A percentile compares a stretch with the other conserved stretches of the same genome.
phyloP scores from a whole-genome alignment of 192 early-diverging fungal species.

The Phlyctochytrium arcticum region DNA sequence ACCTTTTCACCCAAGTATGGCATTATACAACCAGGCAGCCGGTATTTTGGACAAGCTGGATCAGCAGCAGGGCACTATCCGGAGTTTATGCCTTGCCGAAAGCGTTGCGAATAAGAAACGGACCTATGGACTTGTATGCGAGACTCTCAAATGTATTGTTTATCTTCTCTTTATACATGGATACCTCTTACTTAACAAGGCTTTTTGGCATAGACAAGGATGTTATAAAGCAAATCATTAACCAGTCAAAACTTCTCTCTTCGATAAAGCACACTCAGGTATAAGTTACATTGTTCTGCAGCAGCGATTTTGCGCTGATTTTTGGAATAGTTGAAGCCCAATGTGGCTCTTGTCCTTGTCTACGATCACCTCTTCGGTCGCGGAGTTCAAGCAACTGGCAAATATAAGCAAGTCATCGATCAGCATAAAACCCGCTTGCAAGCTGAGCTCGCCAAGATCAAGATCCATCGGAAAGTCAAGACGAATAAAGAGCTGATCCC shows the following conservation, averaged over 20 bases:
- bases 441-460: slow-evolving; percentile 73
- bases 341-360: slow-evolving; percentile 63
- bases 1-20: slow-evolving; percentile 18
- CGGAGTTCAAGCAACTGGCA: slow-evolving; percentile 54
- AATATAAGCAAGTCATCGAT: slow-evolving; percentile 61
- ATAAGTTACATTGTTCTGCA: neutral
- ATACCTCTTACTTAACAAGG: no score
- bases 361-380: slow-evolving; percentile 82
- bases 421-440: slow-evolving; percentile 66
- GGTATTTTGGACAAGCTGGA: slow-evolving; percentile 70
- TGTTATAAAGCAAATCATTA: slow-evolving; percentile 25
- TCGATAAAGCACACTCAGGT: neutral
- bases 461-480: slow-evolving; percentile 60
- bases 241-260: slow-evolving; percentile 13
- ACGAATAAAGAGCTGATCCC: slow-evolving; percentile 72
- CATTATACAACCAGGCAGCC: slow-evolving; percentile 54
- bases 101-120: slow-evolving; percentile 62
- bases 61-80: slow-evolving; percentile 72
- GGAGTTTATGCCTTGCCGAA: slow-evolving; percentile 49
- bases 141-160: slow-evolving; percentile 71
- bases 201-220: slow-evolving; percentile 29
- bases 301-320: neutral
- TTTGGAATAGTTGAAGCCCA: neutral
- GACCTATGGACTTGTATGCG: slow-evolving; percentile 87
- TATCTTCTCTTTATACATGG: no score